These are phyloP conservation scores for Xylaria multiplex DNA, from an alignment of 2,329 filamentous ascomycete species.

Conservation along the genomic window DNA sequence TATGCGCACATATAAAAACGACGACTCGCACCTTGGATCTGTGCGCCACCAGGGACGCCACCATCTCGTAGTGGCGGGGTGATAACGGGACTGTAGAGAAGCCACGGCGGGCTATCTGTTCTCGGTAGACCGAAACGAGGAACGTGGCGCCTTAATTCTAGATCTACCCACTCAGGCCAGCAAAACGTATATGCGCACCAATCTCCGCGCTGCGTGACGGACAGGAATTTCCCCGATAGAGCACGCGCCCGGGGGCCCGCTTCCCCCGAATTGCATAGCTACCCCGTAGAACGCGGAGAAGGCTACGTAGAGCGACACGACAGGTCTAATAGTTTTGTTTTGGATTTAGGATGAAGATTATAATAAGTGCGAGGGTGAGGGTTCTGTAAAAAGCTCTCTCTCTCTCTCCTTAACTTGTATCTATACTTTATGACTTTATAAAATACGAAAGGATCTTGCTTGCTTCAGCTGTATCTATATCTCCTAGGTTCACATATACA, in stretches of 20 bases:
- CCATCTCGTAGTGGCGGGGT: no score
- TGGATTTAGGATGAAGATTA: neutral
- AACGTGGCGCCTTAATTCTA: no score
- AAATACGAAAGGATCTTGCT: neutral
- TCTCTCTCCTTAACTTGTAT: neutral
- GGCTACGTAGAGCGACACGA: constrained; percentile 7
- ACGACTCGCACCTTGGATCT: no score
- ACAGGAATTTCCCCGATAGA: constrained; percentile 26
- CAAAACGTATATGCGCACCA: constrained; percentile 32
- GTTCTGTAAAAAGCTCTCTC: neutral
- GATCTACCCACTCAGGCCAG: no score
- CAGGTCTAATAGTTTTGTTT: constrained; percentile 1
- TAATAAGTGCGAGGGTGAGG: neutral
- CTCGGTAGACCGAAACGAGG: no score
- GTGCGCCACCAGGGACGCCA: no score
- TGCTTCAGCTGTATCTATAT: neutral
- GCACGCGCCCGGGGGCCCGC: constrained; percentile 17
- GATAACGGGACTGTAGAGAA: no score
- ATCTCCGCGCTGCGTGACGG: constrained; percentile 22
- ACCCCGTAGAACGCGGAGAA: constrained; percentile 28
- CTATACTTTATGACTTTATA: constrained; percentile 2
- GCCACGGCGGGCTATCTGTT: no score
- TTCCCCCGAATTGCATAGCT: constrained; percentile 14
- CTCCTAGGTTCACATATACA: neutral
- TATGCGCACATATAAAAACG: no score